Evolutionary conservation across 2,329 filamentous ascomycete genomes (phyloP), one percentile per base, ranked within the genome.

Genomic region (Neopestalotiopsis rosae): DNA sequence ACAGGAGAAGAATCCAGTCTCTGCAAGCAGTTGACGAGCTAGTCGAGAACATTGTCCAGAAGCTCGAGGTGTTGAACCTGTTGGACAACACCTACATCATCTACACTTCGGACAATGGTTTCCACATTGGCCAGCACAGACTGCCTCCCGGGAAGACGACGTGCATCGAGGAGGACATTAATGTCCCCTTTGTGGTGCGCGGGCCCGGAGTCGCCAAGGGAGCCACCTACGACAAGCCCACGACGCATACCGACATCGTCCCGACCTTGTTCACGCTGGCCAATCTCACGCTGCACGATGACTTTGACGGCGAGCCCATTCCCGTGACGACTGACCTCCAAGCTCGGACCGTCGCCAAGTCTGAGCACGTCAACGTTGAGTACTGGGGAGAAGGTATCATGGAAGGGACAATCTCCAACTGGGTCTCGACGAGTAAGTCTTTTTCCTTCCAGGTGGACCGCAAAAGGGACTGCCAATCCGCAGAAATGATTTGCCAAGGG

Each of bases 61-160:
- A 71, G n/a, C 74, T 83, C 0, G 77, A 80, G 17, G 63, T 72
- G 7, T 69, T 77, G 4, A 77, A 75, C 0, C 65, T 81, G 1
- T 69, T 83, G 1, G 78, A 82, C 32, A 80, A 84, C 68, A 67
- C 68, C 2, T 86, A 84, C 69, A 81, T 86, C 45, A 80, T 86
- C 67, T 86, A 82, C 72, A 83, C 82, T 1, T 78, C 80, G 0
- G 84, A 86, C 71, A 86, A 86, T 68, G 83, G 84, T 0, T 86
- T 81, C 73, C 84, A 86, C 68, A 83, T 86, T 63, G 80, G 81
- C 13, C 82, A 85, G 69, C 82, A 86, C 69, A 81, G 83, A 4
- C 72, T 86, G 38, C 80, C 79, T 4, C 82, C 83, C 1, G 84
- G 84, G 3, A 86, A 86, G 71, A 77, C 79, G 20, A 84, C 82